Conservation (phyloP, 2,329 filamentous ascomycete species). For the Pleomassaria siparia region DNA sequence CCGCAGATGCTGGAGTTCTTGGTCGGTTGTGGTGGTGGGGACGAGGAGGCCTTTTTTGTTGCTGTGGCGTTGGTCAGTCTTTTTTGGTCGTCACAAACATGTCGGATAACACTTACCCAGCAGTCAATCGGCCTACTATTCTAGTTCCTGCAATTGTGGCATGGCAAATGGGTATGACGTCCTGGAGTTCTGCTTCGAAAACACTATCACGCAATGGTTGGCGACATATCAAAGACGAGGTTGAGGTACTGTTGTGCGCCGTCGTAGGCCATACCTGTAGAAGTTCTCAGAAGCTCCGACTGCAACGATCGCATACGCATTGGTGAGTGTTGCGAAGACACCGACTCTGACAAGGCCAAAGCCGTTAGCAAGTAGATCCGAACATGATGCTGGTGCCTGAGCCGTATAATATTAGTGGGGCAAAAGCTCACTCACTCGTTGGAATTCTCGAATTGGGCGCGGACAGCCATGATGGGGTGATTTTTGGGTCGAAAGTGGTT, state of each 20-base stretch:
- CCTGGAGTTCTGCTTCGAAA: conserved; percentile 96
- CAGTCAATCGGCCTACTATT: conserved; percentile 93
- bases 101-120: conserved; percentile 62
- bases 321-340: conserved; percentile 95
- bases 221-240: conserved; percentile 5
- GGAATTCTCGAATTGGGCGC: conserved; percentile 78
- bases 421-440: conserved; percentile 78
- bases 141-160: conserved; percentile 95
- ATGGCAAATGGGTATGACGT: conserved; percentile 95
- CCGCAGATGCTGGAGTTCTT: conserved; percentile 95
- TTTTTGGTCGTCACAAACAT: not conserved
- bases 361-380: not conserved
- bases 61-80: conserved; percentile 45
- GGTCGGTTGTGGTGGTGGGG: conserved; percentile 92
- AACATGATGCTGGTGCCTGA: not conserved
- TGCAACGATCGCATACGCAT: conserved; percentile 93
- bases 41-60: conserved; percentile 97
- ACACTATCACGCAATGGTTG: conserved; percentile 58
- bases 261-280: conserved; percentile 72
- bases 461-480: conserved; percentile 53
- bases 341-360: conserved; percentile 69
- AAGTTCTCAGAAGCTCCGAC: conserved; percentile 98
- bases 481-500: not conserved
- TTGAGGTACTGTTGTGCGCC: not conserved
- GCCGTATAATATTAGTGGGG: conserved; percentile 14